phyloP scores from a whole-genome alignment of 148 eudicot species.

The Rhododendron henanense region DNA sequence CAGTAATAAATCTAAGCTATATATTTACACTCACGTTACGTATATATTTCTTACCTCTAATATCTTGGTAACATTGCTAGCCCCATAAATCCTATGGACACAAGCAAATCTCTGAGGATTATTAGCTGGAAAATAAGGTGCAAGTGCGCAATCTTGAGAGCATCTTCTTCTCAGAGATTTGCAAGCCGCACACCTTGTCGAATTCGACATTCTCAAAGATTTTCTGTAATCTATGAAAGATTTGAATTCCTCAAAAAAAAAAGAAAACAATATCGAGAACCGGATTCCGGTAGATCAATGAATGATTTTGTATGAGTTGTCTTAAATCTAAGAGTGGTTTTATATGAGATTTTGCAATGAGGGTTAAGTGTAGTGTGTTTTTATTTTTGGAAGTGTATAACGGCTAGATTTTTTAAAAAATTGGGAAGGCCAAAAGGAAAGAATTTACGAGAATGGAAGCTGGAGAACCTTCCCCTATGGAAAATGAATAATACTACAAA shows the following conservation, averaged over 20 bases:
- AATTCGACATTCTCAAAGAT: slow-evolving; percentile 25
- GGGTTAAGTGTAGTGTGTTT: background rate
- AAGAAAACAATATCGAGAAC: background rate
- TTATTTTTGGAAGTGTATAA: slow-evolving; percentile 14
- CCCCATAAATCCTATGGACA: slow-evolving; percentile 50
- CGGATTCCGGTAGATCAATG: background rate
- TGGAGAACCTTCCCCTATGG: background rate
- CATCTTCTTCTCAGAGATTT: slow-evolving; percentile 41
- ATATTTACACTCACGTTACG: too few species aligned
- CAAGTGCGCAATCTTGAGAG: slow-evolving; percentile 43
- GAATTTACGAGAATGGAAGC: background rate
- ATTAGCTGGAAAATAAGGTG: slow-evolving; percentile 30
- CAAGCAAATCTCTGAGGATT: slow-evolving; percentile 36
- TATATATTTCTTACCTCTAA: slow-evolving; percentile 23
- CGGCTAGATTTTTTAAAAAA: slow-evolving; percentile 3
- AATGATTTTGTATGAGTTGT: slow-evolving; percentile 8
- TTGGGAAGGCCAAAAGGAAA: background rate
- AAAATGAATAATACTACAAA: background rate
- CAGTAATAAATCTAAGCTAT: too few species aligned
- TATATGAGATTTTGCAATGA: slow-evolving; percentile 10
- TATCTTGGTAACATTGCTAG: slow-evolving; percentile 40
- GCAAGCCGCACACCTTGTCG: slow-evolving; percentile 53
- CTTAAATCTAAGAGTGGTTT: background rate
- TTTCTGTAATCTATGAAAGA: slow-evolving; percentile 13
- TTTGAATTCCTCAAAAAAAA: background rate